Percentiles rank a stretch among this genome's conserved stretches.
Evolutionary conservation across 139 green algal genomes (phyloP).

Genomic region (Limnomonas spitsbergensis): DNA sequence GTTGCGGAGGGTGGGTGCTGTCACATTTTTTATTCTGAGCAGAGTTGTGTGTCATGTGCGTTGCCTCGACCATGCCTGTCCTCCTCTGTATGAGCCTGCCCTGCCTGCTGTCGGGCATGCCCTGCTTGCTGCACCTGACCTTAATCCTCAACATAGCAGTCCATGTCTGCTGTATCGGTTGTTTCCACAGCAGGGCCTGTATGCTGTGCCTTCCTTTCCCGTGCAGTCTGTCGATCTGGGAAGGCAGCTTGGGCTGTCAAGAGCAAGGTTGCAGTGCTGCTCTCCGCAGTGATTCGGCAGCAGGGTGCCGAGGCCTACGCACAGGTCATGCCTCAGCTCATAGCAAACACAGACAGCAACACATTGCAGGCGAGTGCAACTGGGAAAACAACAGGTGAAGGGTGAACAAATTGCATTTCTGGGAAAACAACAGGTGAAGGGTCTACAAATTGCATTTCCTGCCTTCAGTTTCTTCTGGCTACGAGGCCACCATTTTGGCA

Average conservation of each 20-base stretch:
- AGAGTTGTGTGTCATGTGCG: not conserved
- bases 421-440: not conserved
- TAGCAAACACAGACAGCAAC: not conserved
- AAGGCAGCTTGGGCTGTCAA: slow-evolving; percentile 55
- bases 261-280: slow-evolving; percentile 68
- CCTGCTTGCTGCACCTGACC: not conserved
- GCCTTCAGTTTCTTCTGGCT: not conserved
- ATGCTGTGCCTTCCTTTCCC: not conserved
- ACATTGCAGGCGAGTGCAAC: slow-evolving; percentile 1
- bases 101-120: not conserved
- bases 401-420: not conserved
- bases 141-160: not conserved
- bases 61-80: not conserved
- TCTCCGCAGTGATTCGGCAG: slow-evolving; percentile 67
- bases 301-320: slow-evolving; percentile 52
- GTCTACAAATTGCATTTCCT: not conserved
- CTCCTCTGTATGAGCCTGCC: not conserved
- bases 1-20: slow-evolving; percentile 8
- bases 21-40: no score
- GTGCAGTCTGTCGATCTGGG: slow-evolving; percentile 29
- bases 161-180: not conserved
- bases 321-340: slow-evolving; percentile 62
- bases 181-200: not conserved
- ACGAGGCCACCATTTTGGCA: no score
- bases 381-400: not conserved